phyloP scores from a whole-genome alignment of 495 filamentous ascomycete species.

The Penicillium bialowiezense region DNA sequence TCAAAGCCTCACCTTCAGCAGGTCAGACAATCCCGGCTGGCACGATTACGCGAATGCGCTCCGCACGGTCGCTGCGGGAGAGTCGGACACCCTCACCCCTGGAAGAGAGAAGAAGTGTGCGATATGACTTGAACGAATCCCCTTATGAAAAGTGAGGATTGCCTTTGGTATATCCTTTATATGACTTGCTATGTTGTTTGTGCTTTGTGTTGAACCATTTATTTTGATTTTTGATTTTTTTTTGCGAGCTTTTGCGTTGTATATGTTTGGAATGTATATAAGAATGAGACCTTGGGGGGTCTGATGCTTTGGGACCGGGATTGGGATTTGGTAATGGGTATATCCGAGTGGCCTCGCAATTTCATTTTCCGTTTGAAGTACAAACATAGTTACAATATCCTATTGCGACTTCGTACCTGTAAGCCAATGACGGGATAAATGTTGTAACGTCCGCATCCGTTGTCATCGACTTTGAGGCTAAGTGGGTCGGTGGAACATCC shows the following conservation, averaged over 20 bases:
- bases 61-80: slow-evolving; percentile 54
- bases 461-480: neutral
- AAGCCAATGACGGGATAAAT: too few relatives aligned
- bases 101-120: slow-evolving; percentile 16
- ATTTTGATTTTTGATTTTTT: neutral
- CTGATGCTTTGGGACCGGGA: too few relatives aligned
- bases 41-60: slow-evolving; percentile 63
- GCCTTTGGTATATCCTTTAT: neutral
- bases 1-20: slow-evolving; percentile 67
- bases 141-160: slow-evolving; percentile 22
- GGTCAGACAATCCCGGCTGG: slow-evolving; percentile 63
- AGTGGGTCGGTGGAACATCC: neutral
- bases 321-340: too few relatives aligned
- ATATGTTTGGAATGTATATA: slow-evolving; percentile 1
- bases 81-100: slow-evolving; percentile 25
- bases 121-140: slow-evolving; percentile 31
- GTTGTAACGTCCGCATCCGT: neutral
- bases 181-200: slow-evolving; percentile 6
- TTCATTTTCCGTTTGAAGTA: too few relatives aligned
- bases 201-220: neutral
- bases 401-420: too few relatives aligned
- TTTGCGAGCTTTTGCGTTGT: neutral
- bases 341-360: too few relatives aligned
- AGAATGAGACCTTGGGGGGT: neutral
- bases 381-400: too few relatives aligned